These are phyloP conservation scores for Mortierella sp. DNA, from an alignment of 371 early-diverging fungal genomes.

Conservation along the genomic window DNA sequence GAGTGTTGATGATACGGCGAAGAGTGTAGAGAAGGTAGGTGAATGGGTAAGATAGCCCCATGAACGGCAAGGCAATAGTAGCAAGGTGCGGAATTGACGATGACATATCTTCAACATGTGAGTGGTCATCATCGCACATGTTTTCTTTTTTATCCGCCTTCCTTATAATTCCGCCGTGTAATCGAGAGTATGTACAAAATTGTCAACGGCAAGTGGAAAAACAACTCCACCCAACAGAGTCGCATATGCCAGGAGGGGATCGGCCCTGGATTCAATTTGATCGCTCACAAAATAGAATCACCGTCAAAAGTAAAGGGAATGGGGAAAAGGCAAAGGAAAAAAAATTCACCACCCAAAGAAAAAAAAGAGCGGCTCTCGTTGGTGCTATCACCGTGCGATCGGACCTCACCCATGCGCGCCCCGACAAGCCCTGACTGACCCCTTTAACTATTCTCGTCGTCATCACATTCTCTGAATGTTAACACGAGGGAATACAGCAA, in stretches of 20 bases:
- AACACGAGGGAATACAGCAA: neutral
- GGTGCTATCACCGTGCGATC: slow-evolving; percentile 30
- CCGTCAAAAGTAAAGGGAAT: neutral
- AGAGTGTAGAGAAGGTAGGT: neutral
- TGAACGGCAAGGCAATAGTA: neutral
- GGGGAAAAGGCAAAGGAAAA: neutral
- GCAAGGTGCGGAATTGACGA: neutral
- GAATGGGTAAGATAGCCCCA: neutral
- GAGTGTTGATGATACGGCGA: too few relatives aligned
- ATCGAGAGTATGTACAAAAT: neutral
- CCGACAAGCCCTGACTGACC: slow-evolving; percentile 16
- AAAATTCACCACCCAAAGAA: neutral
- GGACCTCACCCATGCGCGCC: slow-evolving; percentile 22
- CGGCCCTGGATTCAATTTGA: slow-evolving; percentile 49
- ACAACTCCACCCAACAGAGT: slow-evolving; percentile 4
- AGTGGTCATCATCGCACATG: slow-evolving; percentile 23
- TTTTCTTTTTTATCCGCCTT: neutral
- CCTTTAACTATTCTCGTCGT: slow-evolving; percentile 4
- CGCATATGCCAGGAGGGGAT: slow-evolving; percentile 15
- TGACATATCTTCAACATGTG: slow-evolving; percentile 34
- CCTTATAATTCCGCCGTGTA: neutral
- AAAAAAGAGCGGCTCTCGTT: slow-evolving; percentile 12
- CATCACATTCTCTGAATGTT: neutral
- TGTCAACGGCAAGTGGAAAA: slow-evolving; percentile 1
- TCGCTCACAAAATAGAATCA: slow-evolving; percentile 38